Percentiles rank a stretch among this genome's conserved stretches.
Conservation (phyloP, 2,329 filamentous ascomycete species). For the Xylariaceae sp. region DNA sequence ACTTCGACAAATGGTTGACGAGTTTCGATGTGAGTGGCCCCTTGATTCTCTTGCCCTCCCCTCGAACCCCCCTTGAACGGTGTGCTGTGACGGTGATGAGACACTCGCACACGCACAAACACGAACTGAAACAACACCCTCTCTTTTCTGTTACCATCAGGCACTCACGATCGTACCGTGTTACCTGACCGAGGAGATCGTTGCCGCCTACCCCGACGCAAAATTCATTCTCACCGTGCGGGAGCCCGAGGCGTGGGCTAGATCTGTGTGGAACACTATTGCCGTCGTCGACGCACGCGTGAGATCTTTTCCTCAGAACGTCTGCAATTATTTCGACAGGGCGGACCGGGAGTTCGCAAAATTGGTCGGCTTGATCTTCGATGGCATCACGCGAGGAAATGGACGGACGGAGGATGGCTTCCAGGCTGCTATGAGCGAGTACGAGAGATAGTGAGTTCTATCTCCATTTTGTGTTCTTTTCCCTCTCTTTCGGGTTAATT, state of each 20-base stretch:
- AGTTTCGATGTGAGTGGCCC: constrained; percentile 11
- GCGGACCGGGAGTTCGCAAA: constrained; percentile 2
- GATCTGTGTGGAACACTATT: constrained; percentile 11
- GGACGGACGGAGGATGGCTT: constrained; percentile 9
- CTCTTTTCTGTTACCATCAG: background rate
- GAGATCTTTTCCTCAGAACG: constrained; percentile 1
- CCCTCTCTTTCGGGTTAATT: background rate
- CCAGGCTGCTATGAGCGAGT: constrained; percentile 4
- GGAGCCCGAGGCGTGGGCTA: constrained; percentile 9
- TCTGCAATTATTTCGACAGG: constrained; percentile 7
- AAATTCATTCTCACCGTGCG: constrained; percentile 13
- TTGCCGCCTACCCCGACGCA: constrained; percentile 13
- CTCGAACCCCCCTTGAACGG: background rate
- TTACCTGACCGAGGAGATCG: constrained; percentile 11
- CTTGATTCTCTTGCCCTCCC: background rate
- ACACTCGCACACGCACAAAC: background rate
- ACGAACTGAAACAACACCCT: background rate
- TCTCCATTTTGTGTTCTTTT: background rate
- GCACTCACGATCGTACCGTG: constrained; percentile 11
- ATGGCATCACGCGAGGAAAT: constrained; percentile 2
- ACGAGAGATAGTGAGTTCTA: constrained; percentile 7
- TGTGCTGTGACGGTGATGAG: background rate
- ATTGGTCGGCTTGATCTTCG: constrained; percentile 6
- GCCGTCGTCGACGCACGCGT: background rate
- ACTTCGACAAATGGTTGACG: constrained; percentile 17